Percentiles rank a stretch among this genome's conserved stretches.
phyloP scores from a whole-genome alignment of 495 filamentous ascomycete genomes.

The Aspergillus homomorphus region DNA sequence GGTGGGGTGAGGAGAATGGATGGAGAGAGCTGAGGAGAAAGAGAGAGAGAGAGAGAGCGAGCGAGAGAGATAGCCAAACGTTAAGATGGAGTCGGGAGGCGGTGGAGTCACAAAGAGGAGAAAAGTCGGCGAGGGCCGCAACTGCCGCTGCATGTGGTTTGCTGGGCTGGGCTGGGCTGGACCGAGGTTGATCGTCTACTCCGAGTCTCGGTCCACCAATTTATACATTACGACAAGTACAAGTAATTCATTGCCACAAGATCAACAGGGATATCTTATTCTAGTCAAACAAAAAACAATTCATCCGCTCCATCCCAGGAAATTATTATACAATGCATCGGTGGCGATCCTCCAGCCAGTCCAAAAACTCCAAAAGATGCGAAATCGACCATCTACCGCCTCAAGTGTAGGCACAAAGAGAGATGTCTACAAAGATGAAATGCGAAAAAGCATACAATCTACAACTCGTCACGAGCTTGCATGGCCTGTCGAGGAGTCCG shows the following conservation, averaged over 20 bases:
- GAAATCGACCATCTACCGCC: neutral
- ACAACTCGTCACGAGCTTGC: slow-evolving; percentile 57
- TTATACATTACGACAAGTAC: neutral
- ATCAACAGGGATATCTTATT: slow-evolving; percentile 1
- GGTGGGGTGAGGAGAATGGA: slow-evolving; percentile 10
- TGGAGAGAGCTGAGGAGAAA: slow-evolving; percentile 14
- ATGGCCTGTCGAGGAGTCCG: slow-evolving; percentile 30
- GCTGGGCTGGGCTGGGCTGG: no score
- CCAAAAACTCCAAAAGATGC: slow-evolving; percentile 11
- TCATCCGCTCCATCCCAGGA: neutral
- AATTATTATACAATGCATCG: neutral
- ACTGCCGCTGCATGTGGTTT: slow-evolving; percentile 10
- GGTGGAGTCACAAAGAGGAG: slow-evolving; percentile 15
- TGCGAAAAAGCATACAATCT: slow-evolving; percentile 11
- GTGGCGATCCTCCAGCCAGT: neutral
- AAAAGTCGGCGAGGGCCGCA: slow-evolving; percentile 15
- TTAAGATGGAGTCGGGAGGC: slow-evolving; percentile 8
- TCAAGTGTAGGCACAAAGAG: slow-evolving; percentile 4
- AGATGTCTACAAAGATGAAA: slow-evolving; percentile 14
- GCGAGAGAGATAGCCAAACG: slow-evolving; percentile 7
- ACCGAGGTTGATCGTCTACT: slow-evolving; percentile 4
- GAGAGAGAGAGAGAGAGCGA: slow-evolving; percentile 6
- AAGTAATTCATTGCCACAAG: neutral
- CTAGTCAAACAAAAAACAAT: neutral
- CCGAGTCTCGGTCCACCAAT: neutral